Percentiles rank a stretch among this genome's conserved stretches.
Conservation (phyloP, 2,329 filamentous ascomycete genomes). For the Apiospora marii region DNA sequence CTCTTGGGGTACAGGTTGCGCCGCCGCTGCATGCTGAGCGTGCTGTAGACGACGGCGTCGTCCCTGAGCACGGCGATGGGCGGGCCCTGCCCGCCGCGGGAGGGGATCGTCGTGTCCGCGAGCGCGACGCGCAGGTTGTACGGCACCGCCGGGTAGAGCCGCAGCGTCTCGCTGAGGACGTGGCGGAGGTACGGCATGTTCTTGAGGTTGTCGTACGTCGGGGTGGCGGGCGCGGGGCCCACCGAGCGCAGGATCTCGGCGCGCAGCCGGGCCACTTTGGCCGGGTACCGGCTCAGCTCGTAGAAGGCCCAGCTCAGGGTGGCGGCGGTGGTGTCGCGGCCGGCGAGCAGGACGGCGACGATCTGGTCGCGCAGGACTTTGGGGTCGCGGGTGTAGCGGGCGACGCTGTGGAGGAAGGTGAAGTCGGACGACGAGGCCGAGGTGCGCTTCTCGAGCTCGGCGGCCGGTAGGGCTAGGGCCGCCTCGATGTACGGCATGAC, state of each 20-base stretch:
- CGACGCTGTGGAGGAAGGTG: conserved; percentile 80
- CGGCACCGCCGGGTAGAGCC: conserved; percentile 65
- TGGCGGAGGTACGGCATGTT: conserved; percentile 71
- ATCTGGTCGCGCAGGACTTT: conserved; percentile 77
- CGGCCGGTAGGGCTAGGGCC: conserved; percentile 66
- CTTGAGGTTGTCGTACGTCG: conserved; percentile 72
- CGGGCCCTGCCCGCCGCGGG: conserved; percentile 34
- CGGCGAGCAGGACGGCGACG: conserved; percentile 75
- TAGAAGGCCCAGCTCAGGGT: conserved; percentile 72
- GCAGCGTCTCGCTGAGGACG: conserved; percentile 54
- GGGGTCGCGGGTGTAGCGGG: conserved; percentile 70
- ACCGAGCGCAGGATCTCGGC: conserved; percentile 64
- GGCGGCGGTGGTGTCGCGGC: conserved; percentile 74
- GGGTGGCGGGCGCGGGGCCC: conserved; percentile 56
- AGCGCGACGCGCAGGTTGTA: conserved; percentile 52
- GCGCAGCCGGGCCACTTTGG: conserved; percentile 65
- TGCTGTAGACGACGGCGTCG: conserved; percentile 57
- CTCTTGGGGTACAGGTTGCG: conserved; percentile 56
- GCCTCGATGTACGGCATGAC: conserved; percentile 74
- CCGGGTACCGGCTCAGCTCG: conserved; percentile 67
- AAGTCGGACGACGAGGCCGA: conserved; percentile 64
- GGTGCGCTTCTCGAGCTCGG: conserved; percentile 73
- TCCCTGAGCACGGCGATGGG: conserved; percentile 54
- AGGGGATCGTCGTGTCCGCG: conserved; percentile 37
- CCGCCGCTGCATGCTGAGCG: conserved; percentile 59